Conservation (phyloP, 768 basidiomycete genomes). For the Cystobasidium ongulense region DNA sequence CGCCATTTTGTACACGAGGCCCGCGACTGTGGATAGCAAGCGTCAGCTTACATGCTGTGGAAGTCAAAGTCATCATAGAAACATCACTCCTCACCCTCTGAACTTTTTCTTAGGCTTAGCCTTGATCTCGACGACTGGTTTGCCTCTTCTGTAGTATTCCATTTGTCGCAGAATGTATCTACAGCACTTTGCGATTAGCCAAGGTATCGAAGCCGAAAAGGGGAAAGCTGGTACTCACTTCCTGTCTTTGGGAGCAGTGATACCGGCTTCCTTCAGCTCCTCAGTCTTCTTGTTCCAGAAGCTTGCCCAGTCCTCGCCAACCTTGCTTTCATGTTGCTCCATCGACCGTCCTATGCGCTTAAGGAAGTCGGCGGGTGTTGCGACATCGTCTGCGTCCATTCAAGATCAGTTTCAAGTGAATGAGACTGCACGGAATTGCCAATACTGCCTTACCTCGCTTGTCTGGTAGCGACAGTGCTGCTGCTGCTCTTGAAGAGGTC, state of each 20-base stretch:
- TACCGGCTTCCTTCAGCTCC: conserved; percentile 17
- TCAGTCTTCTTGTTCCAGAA: conserved; percentile 1
- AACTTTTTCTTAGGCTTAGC: conserved; percentile 27
- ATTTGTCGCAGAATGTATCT: conserved; percentile 28
- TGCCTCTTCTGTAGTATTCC: conserved; percentile 7
- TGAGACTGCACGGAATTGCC: neutral
- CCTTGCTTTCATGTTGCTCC: conserved; percentile 20
- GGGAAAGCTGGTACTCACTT: neutral
- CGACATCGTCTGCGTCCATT: conserved; percentile 10
- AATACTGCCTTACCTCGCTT: conserved; percentile 1
- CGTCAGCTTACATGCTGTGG: neutral
- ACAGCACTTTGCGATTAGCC: neutral
- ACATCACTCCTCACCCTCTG: conserved; percentile 28
- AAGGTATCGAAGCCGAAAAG: neutral
- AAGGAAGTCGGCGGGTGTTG: conserved; percentile 20
- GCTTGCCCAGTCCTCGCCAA: conserved; percentile 18
- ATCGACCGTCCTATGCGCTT: conserved; percentile 21
- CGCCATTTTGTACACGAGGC: conserved; percentile 26
- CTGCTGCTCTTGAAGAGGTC: neutral
- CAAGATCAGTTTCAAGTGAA: neutral
- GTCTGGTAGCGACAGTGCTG: neutral
- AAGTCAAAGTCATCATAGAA: neutral
- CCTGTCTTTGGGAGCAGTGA: conserved; percentile 28
- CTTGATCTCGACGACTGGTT: neutral
- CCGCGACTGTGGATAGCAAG: neutral